phyloP scores from a whole-genome alignment of 2,329 filamentous ascomycete genomes.

The Elsinoe batatas region DNA sequence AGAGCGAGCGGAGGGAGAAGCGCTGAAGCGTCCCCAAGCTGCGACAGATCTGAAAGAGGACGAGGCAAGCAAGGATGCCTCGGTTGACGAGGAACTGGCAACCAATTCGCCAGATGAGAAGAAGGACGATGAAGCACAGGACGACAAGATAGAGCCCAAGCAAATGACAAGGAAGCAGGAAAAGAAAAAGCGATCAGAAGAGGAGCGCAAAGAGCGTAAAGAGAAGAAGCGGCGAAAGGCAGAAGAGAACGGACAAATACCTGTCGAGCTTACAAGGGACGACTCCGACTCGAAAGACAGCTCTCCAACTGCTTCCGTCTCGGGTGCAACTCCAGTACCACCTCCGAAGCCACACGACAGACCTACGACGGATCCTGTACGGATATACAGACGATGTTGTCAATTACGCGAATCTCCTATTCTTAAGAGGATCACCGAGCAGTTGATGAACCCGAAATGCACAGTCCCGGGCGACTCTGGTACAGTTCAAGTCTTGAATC shows the following conservation, averaged over 20 bases:
- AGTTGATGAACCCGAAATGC: slow-evolving; percentile 64
- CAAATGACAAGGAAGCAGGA: slow-evolving; percentile 63
- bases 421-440: slow-evolving; percentile 81
- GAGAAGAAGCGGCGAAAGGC: slow-evolving; percentile 78
- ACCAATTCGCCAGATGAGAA: slow-evolving; percentile 32
- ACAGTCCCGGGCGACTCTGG: slow-evolving; percentile 55
- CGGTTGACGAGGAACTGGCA: slow-evolving; percentile 29
- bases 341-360: slow-evolving; percentile 49
- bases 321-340: slow-evolving; percentile 14
- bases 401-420: slow-evolving; percentile 88
- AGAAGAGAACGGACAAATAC: slow-evolving; percentile 77
- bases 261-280: slow-evolving; percentile 70
- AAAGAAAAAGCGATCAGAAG: slow-evolving; percentile 91
- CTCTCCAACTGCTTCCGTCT: slow-evolving; percentile 22
- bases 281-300: slow-evolving; percentile 46
- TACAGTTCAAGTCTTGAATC: slow-evolving; percentile 70
- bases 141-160: slow-evolving; percentile 27
- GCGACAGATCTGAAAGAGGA: slow-evolving; percentile 49
- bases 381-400: slow-evolving; percentile 90
- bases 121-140: slow-evolving; percentile 27
- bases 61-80: slow-evolving; percentile 27
- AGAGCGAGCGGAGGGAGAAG: slow-evolving; percentile 65
- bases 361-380: slow-evolving; percentile 80
- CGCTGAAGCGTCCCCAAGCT: slow-evolving; percentile 56
- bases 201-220: slow-evolving; percentile 83